Base-by-base conservation (phyloP, 108 stramenopile genomes). In the Nitzschia sp. region DNA sequence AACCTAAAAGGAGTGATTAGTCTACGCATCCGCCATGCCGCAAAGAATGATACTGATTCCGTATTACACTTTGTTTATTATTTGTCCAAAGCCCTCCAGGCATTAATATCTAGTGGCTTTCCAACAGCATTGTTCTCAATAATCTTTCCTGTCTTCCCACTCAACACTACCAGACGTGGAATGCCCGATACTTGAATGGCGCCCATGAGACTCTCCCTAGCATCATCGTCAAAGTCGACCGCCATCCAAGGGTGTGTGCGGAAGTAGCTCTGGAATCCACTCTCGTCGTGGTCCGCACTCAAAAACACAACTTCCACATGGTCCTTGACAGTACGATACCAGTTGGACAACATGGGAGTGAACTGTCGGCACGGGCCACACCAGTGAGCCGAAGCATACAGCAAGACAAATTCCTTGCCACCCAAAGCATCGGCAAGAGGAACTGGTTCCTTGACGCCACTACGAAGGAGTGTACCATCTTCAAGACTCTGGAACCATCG, bases 161-260 rank as follows among this genome's bases (percentile, higher is more conserved):
- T 82, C 68, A 95, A 74, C 20, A 87, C 80, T 22, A 83, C 84
- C 44, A 95, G 69, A 20, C 82, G 76, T 14, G 95, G 95, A 63
- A 92, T 84, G 6, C 86, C 85, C 8, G 60, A 65, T 14, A 90
- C 87, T 37, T 76, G 76, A 51, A 91, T 84, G 62, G 67, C 53
- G 21, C 76, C 73, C 69, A 88, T 64, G 38, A 95, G 48, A 19
- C 51, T 56, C 61, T 89, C 85, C 70, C 91, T 70, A 12, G 81
- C 53, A 57, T 87, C 90, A 22, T 83, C 80, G 55, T 86, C 86
- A 58, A 65, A 95, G 7, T 84, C 83, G 6, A 97, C 69, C 19
- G 96, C 92, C 68, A 85, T 61, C 93, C 93, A 97, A 6, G 96
- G 92, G 53, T 76, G 75, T 77, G 89, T 89, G 37, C 65, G 65